phyloP scores from a whole-genome alignment of 2,329 filamentous ascomycete species.

The Diaporthe humulicola region DNA sequence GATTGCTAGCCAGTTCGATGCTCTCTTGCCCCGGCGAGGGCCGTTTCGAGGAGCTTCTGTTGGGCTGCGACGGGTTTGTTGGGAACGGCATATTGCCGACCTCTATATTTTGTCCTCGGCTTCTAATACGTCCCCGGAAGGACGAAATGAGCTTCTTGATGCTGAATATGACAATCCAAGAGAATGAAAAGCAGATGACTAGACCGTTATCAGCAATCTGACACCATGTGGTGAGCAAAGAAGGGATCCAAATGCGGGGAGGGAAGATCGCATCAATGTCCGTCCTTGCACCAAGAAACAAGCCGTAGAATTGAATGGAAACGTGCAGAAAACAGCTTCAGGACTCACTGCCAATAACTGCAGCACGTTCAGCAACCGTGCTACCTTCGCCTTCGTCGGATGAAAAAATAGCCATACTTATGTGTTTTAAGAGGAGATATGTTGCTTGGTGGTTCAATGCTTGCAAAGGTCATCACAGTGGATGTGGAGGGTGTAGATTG shows the following conservation, averaged over 20 bases:
- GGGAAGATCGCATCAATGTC: background rate
- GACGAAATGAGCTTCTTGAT: constrained; percentile 9
- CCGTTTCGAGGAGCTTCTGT: background rate
- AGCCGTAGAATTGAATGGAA: background rate
- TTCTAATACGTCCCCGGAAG: background rate
- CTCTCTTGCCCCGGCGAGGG: background rate
- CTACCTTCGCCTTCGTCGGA: constrained; percentile 15
- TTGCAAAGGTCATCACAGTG: background rate
- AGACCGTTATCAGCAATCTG: background rate
- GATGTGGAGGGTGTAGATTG: background rate
- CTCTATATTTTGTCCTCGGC: constrained; percentile 1
- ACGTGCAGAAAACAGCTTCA: background rate
- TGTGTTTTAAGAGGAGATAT: background rate
- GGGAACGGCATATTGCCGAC: constrained; percentile 25
- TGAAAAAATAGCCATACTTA: constrained; percentile 20
- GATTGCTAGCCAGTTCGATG: background rate
- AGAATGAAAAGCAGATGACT: constrained; percentile 28
- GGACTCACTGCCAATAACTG: constrained; percentile 14
- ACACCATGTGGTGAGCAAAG: background rate
- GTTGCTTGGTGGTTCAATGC: background rate
- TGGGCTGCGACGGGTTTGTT: constrained; percentile 12
- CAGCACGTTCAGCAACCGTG: constrained; percentile 5
- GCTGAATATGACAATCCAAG: constrained; percentile 27
- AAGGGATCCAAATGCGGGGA: background rate
- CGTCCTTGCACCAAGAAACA: background rate